These are phyloP conservation scores for Metarhizium brunneum DNA, from an alignment of 2,329 filamentous ascomycete genomes.

Conservation along the genomic window DNA sequence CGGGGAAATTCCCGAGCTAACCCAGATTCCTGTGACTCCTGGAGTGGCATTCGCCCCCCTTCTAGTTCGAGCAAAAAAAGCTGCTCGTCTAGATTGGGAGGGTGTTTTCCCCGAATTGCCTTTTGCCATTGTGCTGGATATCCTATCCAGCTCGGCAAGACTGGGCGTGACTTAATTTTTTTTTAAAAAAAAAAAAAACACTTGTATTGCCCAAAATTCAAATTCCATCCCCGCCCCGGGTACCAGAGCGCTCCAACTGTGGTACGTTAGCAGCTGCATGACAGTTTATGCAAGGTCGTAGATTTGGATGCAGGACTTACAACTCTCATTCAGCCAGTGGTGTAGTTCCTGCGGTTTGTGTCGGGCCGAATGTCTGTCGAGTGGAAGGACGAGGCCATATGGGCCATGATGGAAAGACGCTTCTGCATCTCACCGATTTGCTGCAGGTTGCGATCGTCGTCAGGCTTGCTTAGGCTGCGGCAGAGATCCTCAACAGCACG, in stretches of 20 bases:
- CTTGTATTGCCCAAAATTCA: neutral
- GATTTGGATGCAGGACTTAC: neutral
- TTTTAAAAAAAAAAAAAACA: neutral
- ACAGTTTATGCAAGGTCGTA: neutral
- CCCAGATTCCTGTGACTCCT: neutral
- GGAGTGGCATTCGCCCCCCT: neutral
- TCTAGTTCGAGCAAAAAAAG: neutral
- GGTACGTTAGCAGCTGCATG: neutral
- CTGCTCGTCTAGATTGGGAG: neutral
- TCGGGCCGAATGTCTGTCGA: neutral
- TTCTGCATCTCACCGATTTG: constrained; percentile 42
- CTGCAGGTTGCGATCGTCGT: constrained; percentile 43
- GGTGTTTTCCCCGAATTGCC: neutral
- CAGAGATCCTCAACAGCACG: constrained; percentile 53
- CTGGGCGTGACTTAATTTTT: neutral
- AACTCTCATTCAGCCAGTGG: constrained; percentile 5
- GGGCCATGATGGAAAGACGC: constrained; percentile 41
- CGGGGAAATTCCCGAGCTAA: neutral
- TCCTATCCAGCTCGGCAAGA: neutral
- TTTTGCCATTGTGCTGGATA: neutral
- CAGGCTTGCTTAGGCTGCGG: constrained; percentile 36
- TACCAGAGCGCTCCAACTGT: neutral
- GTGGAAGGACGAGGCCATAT: constrained; percentile 26
- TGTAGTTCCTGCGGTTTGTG: neutral
- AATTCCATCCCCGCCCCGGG: neutral